phyloP scores from a whole-genome alignment of 192 early-diverging fungal genomes.

The Linnemannia exigua region DNA sequence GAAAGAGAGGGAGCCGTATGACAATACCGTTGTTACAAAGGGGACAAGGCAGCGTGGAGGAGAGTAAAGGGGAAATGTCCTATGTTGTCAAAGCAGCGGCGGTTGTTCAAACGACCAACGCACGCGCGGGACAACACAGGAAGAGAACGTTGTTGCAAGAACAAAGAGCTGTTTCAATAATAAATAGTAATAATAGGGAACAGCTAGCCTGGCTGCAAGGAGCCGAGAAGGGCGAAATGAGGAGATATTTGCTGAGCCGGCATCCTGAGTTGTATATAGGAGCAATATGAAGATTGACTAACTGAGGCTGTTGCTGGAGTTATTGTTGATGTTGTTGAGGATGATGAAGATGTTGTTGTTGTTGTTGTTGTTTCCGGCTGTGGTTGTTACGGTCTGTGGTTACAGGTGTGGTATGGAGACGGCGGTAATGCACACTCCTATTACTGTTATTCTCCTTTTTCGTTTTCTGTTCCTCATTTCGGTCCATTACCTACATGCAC shows the following conservation, averaged over 20 bases:
- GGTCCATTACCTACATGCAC: neutral
- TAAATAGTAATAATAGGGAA: neutral
- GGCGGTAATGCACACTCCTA: too few species aligned
- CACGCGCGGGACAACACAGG: too few species aligned
- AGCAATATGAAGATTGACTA: neutral
- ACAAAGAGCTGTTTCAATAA: neutral
- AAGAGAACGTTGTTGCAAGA: too few species aligned
- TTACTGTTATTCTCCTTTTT: neutral
- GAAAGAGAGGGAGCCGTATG: neutral
- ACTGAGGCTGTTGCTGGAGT: too few species aligned
- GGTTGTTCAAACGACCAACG: neutral
- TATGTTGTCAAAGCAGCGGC: neutral
- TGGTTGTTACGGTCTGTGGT: too few species aligned
- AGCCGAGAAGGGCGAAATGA: slow-evolving; percentile 1
- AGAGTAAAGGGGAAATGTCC: neutral
- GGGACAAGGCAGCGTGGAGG: neutral
- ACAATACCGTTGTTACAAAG: neutral
- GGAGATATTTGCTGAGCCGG: neutral
- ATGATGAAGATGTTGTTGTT: too few species aligned
- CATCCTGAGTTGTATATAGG: neutral
- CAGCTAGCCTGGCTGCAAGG: too few species aligned
- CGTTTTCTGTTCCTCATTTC: neutral
- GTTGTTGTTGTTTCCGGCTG: too few species aligned
- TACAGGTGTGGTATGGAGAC: too few species aligned
- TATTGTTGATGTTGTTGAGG: too few species aligned